Evolutionary conservation across 2,329 filamentous ascomycete genomes (phyloP).

Genomic region (Xylaria sp.): DNA sequence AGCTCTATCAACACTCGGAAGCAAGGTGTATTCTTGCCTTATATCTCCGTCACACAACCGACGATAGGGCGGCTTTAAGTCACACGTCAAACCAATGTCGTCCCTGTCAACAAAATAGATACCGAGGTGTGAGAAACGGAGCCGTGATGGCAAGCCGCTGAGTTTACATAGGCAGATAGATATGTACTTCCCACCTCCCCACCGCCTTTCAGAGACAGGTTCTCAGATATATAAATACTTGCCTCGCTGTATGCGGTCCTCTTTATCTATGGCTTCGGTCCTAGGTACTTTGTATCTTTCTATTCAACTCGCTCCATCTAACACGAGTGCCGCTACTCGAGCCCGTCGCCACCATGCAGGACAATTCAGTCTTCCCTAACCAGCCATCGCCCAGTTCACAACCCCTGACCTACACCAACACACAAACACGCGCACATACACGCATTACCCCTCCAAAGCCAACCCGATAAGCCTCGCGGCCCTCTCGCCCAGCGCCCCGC

Average conservation of each 20-base stretch:
- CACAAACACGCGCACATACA: neutral
- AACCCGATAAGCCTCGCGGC: constrained; percentile 64
- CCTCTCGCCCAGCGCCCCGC: constrained; percentile 62
- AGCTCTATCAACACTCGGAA: too few relatives aligned
- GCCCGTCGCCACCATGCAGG: too few relatives aligned
- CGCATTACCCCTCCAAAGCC: constrained; percentile 53
- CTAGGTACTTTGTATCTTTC: neutral
- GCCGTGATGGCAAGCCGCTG: neutral
- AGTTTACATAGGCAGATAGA: too few relatives aligned
- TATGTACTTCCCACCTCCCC: too few relatives aligned
- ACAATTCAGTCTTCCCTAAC: too few relatives aligned
- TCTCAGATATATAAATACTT: neutral
- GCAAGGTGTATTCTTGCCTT: too few relatives aligned
- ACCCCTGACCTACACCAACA: too few relatives aligned
- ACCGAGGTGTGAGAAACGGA: constrained; percentile 17
- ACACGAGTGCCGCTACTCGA: neutral
- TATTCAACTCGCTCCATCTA: neutral
- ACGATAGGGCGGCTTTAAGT: too few relatives aligned
- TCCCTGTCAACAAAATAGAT: constrained; percentile 14
- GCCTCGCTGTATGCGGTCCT: neutral
- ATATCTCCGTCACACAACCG: too few relatives aligned
- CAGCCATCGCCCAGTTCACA: too few relatives aligned
- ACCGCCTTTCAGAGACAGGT: constrained; percentile 7
- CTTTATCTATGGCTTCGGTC: neutral
- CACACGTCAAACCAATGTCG: too few relatives aligned